Conservation (phyloP, 495 filamentous ascomycete genomes). For the Copromyces sp. region DNA sequence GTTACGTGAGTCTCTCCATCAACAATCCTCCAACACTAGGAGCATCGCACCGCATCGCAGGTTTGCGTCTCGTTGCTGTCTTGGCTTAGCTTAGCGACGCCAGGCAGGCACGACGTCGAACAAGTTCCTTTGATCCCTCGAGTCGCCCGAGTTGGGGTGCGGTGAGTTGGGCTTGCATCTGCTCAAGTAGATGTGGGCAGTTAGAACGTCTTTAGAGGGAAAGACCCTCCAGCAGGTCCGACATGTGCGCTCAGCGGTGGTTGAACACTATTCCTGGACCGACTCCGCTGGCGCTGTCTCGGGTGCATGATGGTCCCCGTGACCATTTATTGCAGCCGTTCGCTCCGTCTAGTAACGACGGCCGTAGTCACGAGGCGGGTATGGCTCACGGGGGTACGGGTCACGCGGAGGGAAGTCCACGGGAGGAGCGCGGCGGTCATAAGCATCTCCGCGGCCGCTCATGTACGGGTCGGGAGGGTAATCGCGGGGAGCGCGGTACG, state of each 20-base stretch:
- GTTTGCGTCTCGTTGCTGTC: background rate
- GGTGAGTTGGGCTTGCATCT: too few relatives aligned
- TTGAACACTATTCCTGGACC: background rate
- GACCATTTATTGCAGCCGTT: background rate
- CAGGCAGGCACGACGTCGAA: background rate
- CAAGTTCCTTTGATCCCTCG: too few relatives aligned
- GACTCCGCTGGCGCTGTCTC: background rate
- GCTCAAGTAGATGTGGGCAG: too few relatives aligned
- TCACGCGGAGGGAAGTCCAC: conserved; percentile 43
- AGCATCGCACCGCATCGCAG: background rate
- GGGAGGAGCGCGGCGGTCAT: conserved; percentile 49
- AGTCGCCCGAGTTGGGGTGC: too few relatives aligned
- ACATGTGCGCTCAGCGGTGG: background rate
- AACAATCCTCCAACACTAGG: background rate
- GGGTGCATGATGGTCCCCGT: background rate
- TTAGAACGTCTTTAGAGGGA: too few relatives aligned
- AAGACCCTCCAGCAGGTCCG: too few relatives aligned
- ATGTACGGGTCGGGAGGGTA: conserved; percentile 56
- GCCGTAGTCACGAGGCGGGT: conserved; percentile 36
- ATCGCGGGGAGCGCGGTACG: conserved; percentile 44
- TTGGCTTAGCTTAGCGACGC: background rate
- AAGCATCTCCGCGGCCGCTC: conserved; percentile 45
- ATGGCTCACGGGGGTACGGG: conserved; percentile 38
- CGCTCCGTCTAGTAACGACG: conserved; percentile 30
- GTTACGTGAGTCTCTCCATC: background rate